Conservation (phyloP, 106 monocot genomes). For the Dendrobium catenatum region DNA sequence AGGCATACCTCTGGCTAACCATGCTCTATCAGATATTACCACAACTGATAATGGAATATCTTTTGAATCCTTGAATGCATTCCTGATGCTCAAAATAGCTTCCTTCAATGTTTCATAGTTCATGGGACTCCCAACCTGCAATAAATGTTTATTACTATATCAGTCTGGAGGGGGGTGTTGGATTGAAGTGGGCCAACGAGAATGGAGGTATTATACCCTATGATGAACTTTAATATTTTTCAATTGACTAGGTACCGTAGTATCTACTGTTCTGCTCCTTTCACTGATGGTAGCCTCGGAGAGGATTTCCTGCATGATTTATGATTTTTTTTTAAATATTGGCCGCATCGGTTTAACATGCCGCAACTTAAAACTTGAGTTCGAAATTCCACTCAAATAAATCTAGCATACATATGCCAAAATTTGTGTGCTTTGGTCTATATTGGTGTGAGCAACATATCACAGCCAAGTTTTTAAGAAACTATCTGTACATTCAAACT, state of each 20-base stretch:
- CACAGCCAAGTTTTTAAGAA: no score
- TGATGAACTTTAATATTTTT: constrained; percentile 81
- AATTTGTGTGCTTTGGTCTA: neutral
- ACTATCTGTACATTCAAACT: no score
- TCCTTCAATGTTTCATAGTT: constrained; percentile 80
- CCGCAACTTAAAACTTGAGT: neutral
- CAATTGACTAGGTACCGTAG: constrained; percentile 37
- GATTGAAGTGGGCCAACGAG: constrained; percentile 13
- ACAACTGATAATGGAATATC: constrained; percentile 71
- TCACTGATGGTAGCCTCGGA: constrained; percentile 76
- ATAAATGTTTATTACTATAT: neutral
- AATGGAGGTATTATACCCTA: constrained; percentile 39
- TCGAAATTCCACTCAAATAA: neutral
- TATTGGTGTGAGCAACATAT: neutral
- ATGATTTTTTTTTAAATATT: neutral
- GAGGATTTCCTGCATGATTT: constrained; percentile 66
- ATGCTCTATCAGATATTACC: constrained; percentile 85
- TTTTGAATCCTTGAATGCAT: constrained; percentile 37
- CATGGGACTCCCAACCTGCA: constrained; percentile 91
- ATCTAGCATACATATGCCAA: neutral
- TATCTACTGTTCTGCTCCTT: constrained; percentile 41
- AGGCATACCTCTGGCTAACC: constrained; percentile 72
- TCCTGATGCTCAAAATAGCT: constrained; percentile 63
- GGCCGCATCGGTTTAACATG: neutral
- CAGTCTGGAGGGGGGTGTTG: neutral